Conservation (phyloP, 495 filamentous ascomycete species). For the Penicillium soppii region DNA sequence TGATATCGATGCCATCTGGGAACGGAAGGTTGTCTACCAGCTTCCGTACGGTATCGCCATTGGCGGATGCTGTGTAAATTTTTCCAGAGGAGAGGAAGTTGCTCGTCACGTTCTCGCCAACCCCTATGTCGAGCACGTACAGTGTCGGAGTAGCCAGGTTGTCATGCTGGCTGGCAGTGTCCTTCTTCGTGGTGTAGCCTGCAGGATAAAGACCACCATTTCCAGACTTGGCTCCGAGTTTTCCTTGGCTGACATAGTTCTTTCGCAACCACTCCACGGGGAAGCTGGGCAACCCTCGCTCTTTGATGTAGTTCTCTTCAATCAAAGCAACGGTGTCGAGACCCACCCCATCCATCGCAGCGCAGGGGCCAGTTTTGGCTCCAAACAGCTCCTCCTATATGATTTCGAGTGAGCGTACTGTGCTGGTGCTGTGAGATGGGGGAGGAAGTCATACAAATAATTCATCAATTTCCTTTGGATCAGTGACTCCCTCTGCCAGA, state of each 20-base stretch:
- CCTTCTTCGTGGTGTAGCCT: too few relatives aligned
- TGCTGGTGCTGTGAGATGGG: too few relatives aligned
- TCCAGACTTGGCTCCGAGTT: slow-evolving; percentile 28
- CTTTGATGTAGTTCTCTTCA: slow-evolving; percentile 42
- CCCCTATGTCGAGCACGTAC: slow-evolving; percentile 31
- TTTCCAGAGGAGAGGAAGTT: slow-evolving; percentile 22
- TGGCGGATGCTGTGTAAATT: slow-evolving; percentile 17
- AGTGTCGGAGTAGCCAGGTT: slow-evolving; percentile 8
- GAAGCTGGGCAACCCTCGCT: slow-evolving; percentile 23
- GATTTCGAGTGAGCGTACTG: too few relatives aligned
- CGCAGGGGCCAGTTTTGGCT: slow-evolving; percentile 21
- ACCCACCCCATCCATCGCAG: slow-evolving; percentile 34
- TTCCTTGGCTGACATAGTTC: slow-evolving; percentile 33
- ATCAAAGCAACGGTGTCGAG: slow-evolving; percentile 38
- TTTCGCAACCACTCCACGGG: slow-evolving; percentile 34
- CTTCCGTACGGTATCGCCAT: slow-evolving; percentile 21
- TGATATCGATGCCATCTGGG: too few relatives aligned
- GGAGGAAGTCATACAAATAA: too few relatives aligned
- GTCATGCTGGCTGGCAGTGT: too few relatives aligned
- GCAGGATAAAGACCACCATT: slow-evolving; percentile 36
- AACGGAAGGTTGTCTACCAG: too few relatives aligned
- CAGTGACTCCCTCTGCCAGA: slow-evolving; percentile 48
- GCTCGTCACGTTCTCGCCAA: slow-evolving; percentile 23
- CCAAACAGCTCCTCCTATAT: slow-evolving; percentile 37
- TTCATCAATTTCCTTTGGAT: slow-evolving; percentile 49